Conservation (phyloP, 2,329 filamentous ascomycete species). For the Cladosporium phlei region DNA sequence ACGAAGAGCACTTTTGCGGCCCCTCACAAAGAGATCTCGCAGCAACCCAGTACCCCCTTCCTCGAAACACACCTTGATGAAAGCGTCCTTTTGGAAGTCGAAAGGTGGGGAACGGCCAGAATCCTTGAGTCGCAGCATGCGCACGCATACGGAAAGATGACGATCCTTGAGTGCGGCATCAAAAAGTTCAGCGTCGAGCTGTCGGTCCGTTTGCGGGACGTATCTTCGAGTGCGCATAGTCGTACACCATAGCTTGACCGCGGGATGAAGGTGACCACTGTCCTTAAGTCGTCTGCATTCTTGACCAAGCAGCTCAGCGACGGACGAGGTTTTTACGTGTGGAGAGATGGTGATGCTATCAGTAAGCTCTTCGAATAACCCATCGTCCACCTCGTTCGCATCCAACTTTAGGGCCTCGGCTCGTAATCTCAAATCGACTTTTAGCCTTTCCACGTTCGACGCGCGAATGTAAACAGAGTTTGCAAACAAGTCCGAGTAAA, state of each 20-base stretch:
- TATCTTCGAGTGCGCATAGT: background rate
- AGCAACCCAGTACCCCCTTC: background rate
- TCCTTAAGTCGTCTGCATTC: background rate
- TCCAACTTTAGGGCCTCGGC: constrained; percentile 3
- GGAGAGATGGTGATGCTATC: background rate
- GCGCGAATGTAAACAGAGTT: background rate
- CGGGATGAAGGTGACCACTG: background rate
- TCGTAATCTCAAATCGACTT: background rate
- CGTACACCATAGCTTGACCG: constrained; percentile 2
- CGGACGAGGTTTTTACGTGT: background rate
- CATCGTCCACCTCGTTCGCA: background rate
- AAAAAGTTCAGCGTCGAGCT: background rate
- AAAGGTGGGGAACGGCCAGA: background rate
- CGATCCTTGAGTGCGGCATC: background rate
- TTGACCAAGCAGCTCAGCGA: background rate
- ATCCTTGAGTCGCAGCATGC: constrained; percentile 1
- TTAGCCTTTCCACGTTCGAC: background rate
- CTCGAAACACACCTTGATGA: constrained; percentile 1
- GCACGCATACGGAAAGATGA: constrained; percentile 1
- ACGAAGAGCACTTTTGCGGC: background rate
- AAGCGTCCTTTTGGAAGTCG: background rate
- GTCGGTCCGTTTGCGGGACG: background rate
- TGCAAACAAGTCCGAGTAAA: background rate
- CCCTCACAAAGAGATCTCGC: background rate
- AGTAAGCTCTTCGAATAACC: background rate